These are phyloP conservation scores for Zarea fungicola DNA, from an alignment of 2,329 filamentous ascomycete genomes.

Conservation along the genomic window DNA sequence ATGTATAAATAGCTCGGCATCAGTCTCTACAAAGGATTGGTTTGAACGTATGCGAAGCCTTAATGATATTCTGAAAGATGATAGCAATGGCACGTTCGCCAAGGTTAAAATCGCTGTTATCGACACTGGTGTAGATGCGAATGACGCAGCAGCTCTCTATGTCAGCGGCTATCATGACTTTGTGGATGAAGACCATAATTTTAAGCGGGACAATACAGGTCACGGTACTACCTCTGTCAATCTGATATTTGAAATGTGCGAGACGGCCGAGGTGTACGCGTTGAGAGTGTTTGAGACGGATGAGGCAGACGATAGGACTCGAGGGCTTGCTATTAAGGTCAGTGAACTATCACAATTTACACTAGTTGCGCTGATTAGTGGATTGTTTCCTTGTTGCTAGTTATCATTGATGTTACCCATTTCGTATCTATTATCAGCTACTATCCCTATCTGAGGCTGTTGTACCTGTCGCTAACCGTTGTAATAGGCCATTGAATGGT, in stretches of 20 bases:
- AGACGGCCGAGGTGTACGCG: not conserved
- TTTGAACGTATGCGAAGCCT: not conserved
- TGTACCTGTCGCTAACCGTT: not conserved
- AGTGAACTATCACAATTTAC: not conserved
- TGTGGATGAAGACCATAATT: not conserved
- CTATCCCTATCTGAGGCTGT: not conserved
- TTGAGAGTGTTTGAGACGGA: not conserved
- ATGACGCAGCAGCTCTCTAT: not conserved
- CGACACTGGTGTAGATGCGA: not conserved
- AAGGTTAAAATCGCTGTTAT: not conserved
- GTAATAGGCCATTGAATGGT: not conserved
- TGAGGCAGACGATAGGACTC: not conserved
- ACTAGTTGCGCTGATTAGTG: no score
- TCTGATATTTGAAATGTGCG: not conserved
- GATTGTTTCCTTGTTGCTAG: not conserved
- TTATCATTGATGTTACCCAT: not conserved
- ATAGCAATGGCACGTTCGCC: not conserved
- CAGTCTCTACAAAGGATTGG: not conserved
- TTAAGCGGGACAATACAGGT: not conserved
- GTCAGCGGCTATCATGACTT: not conserved
- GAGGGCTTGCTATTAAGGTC: not conserved
- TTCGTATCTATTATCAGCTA: not conserved
- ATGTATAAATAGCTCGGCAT: not conserved
- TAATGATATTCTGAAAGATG: not conserved
- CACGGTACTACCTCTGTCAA: not conserved